phyloP scores from a whole-genome alignment of 306 rosid genomes.

The Delonix regia region DNA sequence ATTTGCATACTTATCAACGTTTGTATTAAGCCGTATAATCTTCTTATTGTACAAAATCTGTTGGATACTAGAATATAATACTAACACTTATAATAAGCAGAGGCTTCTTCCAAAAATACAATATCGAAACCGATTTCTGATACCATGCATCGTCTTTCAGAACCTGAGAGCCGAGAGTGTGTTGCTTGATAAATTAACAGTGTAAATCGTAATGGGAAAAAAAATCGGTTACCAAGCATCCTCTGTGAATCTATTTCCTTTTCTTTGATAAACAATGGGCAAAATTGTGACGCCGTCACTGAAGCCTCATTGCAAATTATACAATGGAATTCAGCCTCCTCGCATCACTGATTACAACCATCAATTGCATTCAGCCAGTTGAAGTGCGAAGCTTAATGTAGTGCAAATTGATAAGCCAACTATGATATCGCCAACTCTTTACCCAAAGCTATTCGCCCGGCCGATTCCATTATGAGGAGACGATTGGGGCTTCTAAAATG shows the following conservation, averaged over 20 bases:
- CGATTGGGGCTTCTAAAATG: neutral
- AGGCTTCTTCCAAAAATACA: neutral
- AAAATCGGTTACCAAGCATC: neutral
- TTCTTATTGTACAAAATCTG: neutral
- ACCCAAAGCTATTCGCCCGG: neutral
- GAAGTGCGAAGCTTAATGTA: neutral
- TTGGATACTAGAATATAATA: neutral
- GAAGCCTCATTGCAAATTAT: constrained; percentile 2
- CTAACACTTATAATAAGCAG: neutral
- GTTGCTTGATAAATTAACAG: neutral
- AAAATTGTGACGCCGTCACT: constrained; percentile 22
- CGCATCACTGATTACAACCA: constrained; percentile 21
- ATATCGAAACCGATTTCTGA: neutral
- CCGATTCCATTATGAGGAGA: constrained; percentile 8
- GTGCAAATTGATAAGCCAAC: too few relatives aligned
- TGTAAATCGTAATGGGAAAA: neutral
- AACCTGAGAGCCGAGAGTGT: neutral
- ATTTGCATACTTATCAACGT: too few relatives aligned
- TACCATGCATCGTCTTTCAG: neutral
- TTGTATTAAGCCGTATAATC: neutral
- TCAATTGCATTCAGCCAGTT: constrained; percentile 19
- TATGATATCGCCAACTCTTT: neutral
- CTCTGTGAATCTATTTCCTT: neutral
- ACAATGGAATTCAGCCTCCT: constrained; percentile 33
- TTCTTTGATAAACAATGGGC: neutral